phyloP scores from a whole-genome alignment of 2,329 filamentous ascomycete genomes.

The Hypoxylon sp. region DNA sequence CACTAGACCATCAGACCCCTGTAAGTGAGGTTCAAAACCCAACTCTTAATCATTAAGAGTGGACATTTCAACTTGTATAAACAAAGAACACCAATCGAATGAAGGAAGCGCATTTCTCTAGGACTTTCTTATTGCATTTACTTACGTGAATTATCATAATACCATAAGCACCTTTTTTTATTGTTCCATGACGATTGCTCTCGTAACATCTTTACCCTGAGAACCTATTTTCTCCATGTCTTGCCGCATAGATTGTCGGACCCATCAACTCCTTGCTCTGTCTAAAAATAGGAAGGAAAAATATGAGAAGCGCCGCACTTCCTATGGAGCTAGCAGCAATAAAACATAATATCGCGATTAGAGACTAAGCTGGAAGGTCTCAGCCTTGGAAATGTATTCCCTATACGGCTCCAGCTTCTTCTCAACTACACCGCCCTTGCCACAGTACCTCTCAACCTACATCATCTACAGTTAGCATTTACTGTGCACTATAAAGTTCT shows the following conservation, averaged over 20 bases:
- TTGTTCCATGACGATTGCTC: constrained; percentile 17
- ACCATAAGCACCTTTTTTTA: not conserved
- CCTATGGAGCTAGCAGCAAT: not conserved
- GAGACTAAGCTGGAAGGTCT: constrained; percentile 58
- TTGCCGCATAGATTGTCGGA: constrained; percentile 15
- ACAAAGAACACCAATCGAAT: not conserved
- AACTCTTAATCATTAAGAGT: not conserved
- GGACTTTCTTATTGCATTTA: not conserved
- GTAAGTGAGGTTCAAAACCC: not conserved
- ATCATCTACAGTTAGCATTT: constrained; percentile 54
- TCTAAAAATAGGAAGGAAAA: constrained; percentile 16
- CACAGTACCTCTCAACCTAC: constrained; percentile 61
- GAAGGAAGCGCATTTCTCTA: not conserved
- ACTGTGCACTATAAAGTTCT: not conserved
- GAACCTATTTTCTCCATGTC: constrained; percentile 13
- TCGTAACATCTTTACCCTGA: constrained; percentile 7
- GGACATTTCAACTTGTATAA: not conserved
- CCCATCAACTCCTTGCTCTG: constrained; percentile 24
- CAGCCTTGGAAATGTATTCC: constrained; percentile 54
- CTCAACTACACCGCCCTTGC: constrained; percentile 57
- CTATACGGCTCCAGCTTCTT: constrained; percentile 58
- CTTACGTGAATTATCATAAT: not conserved
- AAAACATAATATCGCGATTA: constrained; percentile 41
- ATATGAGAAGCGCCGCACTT: not conserved
- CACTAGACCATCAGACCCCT: constrained; percentile 5